Conservation (phyloP, 257 asterid species). For the Solanum sparsipilum region DNA sequence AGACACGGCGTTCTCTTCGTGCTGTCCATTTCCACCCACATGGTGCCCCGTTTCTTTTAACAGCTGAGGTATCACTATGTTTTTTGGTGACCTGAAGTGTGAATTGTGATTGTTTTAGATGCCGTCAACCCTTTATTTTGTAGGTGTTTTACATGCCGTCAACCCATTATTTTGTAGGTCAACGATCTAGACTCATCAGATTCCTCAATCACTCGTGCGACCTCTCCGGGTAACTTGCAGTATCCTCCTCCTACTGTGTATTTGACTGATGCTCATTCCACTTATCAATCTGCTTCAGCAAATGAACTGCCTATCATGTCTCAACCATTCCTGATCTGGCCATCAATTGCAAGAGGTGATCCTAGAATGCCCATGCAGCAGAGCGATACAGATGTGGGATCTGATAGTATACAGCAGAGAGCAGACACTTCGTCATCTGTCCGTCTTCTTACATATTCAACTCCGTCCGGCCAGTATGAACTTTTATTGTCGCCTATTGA, state of each 20-base stretch:
- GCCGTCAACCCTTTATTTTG: not conserved
- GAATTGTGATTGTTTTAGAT: not conserved
- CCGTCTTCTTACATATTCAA: conserved; percentile 78
- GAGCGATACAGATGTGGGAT: conserved; percentile 27
- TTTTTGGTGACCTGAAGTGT: not conserved
- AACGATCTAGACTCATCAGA: conserved; percentile 87
- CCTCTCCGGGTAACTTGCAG: conserved; percentile 72
- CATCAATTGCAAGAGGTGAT: conserved; percentile 54
- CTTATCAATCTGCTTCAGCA: conserved; percentile 47
- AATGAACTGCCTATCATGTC: conserved; percentile 71
- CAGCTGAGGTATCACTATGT: conserved; percentile 76
- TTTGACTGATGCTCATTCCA: conserved; percentile 63
- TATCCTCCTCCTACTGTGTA: conserved; percentile 92
- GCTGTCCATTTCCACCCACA: conserved; percentile 98
- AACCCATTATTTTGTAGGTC: conserved; percentile 16
- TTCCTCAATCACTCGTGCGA: conserved; percentile 83
- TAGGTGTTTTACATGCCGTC: conserved; percentile 10
- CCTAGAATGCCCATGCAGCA: conserved; percentile 30
- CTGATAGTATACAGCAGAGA: conserved; percentile 41
- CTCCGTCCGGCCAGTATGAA: conserved; percentile 92
- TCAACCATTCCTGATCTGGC: conserved; percentile 68
- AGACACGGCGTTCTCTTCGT: conserved; percentile 93
- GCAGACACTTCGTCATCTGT: conserved; percentile 60
- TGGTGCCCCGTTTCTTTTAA: conserved; percentile 88
- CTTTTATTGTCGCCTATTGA: conserved; percentile 72